These are phyloP conservation scores for Russula compacta DNA, from an alignment of 768 basidiomycete species.

Conservation along the genomic window DNA sequence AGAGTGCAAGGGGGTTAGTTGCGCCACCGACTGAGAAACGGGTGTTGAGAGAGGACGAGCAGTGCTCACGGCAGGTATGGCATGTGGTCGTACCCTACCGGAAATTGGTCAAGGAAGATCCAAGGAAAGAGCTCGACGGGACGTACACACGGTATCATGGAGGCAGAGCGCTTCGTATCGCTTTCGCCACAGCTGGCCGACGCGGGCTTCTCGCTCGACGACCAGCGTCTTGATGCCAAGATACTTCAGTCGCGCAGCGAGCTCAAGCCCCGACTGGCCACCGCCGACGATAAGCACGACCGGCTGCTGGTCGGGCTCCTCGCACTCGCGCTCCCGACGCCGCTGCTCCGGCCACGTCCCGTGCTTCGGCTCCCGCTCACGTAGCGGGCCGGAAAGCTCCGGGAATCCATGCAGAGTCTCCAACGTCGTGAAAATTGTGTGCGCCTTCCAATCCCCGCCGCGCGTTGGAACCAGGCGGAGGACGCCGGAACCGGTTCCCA, in stretches of 20 bases:
- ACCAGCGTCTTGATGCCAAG: constrained; percentile 43
- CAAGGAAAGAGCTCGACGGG: constrained; percentile 6
- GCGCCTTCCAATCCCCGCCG: constrained; percentile 39
- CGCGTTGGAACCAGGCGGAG: constrained; percentile 38
- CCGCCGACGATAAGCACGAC: constrained; percentile 43
- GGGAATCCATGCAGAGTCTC: constrained; percentile 41
- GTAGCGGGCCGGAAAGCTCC: constrained; percentile 30
- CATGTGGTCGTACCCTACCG: constrained; percentile 45
- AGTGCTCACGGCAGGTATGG: constrained; percentile 32
- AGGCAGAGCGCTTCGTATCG: constrained; percentile 60
- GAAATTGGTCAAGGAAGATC: background rate
- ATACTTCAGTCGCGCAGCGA: constrained; percentile 51
- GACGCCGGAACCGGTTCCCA: constrained; percentile 35
- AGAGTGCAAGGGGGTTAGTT: background rate
- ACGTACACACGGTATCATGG: constrained; percentile 61
- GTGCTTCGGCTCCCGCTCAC: constrained; percentile 30
- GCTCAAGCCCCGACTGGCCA: constrained; percentile 46
- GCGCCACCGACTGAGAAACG: background rate
- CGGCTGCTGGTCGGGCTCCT: constrained; percentile 34
- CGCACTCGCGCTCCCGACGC: constrained; percentile 30
- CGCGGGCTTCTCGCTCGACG: constrained; percentile 49
- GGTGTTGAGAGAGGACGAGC: background rate
- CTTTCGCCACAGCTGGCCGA: constrained; percentile 59
- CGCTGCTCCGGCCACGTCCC: constrained; percentile 37
- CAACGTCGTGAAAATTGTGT: constrained; percentile 41